A percentile compares a stretch with the other conserved stretches of the same genome.
phyloP scores from a whole-genome alignment of 495 filamentous ascomycete species.

The Aspergillus bertholletiae region DNA sequence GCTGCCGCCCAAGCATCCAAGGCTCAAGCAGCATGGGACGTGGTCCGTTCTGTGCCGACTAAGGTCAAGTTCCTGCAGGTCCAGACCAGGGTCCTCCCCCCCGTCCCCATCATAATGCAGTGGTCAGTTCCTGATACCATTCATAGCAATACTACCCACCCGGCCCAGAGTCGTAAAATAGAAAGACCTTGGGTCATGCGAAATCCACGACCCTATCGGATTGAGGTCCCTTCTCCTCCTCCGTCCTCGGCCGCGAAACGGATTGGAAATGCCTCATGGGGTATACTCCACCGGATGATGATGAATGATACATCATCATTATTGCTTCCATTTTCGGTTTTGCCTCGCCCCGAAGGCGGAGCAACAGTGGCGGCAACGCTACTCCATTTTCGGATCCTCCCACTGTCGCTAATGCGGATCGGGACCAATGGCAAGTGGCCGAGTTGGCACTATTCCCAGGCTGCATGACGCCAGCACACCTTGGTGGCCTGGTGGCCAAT shows the following conservation, averaged over 20 bases:
- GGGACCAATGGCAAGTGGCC: constrained; percentile 23
- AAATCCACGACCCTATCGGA: not conserved
- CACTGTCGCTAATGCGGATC: constrained; percentile 25
- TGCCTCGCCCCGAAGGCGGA: constrained; percentile 30
- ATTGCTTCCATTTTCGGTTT: constrained; percentile 8
- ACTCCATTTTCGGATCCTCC: constrained; percentile 24
- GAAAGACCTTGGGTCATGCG: too few species aligned
- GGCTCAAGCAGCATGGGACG: constrained; percentile 8
- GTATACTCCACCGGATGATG: not conserved
- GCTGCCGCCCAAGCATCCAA: constrained; percentile 5
- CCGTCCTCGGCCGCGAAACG: too few species aligned
- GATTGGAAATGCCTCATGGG: too few species aligned
- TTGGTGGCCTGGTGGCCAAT: constrained; percentile 28
- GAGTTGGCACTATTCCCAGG: constrained; percentile 31
- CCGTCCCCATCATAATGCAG: not conserved
- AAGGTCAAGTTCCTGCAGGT: constrained; percentile 26
- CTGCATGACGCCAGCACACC: constrained; percentile 38
- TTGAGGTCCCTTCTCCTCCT: not conserved
- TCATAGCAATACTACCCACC: not conserved
- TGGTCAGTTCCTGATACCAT: not conserved
- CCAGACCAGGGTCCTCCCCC: constrained; percentile 14
- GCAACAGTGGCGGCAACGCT: constrained; percentile 27
- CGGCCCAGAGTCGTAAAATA: too few species aligned
- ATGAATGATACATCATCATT: not conserved
- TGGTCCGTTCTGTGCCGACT: constrained; percentile 7